phyloP scores from a whole-genome alignment of 768 basidiomycete genomes.

The Hypsizygus marmoreus region DNA sequence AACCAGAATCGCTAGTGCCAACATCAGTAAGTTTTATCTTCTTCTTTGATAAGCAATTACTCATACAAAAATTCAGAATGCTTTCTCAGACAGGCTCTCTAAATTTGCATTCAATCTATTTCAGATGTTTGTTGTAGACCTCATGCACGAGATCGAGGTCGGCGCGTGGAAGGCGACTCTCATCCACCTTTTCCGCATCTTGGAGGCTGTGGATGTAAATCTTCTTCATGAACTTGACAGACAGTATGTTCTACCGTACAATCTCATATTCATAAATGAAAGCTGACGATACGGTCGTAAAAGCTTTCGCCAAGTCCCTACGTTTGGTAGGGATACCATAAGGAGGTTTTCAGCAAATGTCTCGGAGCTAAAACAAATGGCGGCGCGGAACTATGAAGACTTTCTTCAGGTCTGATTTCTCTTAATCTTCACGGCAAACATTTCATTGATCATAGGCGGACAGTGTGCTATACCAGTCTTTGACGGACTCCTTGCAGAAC shows the following conservation, averaged over 20 bases:
- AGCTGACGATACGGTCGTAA: too few species aligned
- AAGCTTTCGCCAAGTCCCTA: slow-evolving; percentile 4
- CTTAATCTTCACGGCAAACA: neutral
- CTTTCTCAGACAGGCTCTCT: slow-evolving; percentile 7
- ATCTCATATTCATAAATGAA: neutral
- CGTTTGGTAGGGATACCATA: slow-evolving; percentile 22
- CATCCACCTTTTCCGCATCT: slow-evolving; percentile 24
- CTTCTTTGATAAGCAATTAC: neutral
- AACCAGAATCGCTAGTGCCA: slow-evolving; percentile 22
- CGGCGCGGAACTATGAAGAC: slow-evolving; percentile 31
- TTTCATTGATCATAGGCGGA: neutral
- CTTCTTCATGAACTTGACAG: neutral
- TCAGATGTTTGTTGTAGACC: slow-evolving; percentile 20
- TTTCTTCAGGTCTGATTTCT: slow-evolving; percentile 27
- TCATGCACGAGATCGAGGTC: slow-evolving; percentile 29
- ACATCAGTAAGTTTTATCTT: slow-evolving; percentile 22
- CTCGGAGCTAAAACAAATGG: slow-evolving; percentile 22
- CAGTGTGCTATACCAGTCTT: slow-evolving; percentile 14
- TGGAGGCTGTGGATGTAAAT: slow-evolving; percentile 1
- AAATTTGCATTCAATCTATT: slow-evolving; percentile 21
- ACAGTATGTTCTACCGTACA: neutral
- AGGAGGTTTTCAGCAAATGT: slow-evolving; percentile 23
- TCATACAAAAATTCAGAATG: slow-evolving; percentile 7
- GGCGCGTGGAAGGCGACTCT: slow-evolving; percentile 27
- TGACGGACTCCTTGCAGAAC: slow-evolving; percentile 7